These are phyloP conservation scores for Microstegium vimineum DNA, from an alignment of 176 grass and related monocot genomes.

Conservation along the genomic window DNA sequence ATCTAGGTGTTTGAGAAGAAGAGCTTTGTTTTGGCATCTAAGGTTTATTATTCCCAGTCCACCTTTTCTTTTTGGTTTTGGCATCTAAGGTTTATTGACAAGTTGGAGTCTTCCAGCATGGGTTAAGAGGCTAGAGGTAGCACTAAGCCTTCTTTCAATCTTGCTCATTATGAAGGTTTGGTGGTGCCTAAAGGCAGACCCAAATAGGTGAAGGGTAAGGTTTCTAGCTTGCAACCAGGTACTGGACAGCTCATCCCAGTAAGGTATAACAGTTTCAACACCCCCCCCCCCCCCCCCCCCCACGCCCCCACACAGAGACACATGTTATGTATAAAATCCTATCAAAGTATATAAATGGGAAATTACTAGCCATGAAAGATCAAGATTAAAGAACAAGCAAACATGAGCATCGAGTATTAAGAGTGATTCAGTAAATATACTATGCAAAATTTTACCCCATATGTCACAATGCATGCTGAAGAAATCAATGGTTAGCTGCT, in stretches of 20 bases:
- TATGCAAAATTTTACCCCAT: not conserved
- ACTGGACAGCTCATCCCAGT: conserved; percentile 7
- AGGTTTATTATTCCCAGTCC: no score
- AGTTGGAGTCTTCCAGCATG: no score
- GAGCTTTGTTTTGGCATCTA: no score
- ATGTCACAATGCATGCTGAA: not conserved
- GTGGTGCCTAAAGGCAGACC: no score
- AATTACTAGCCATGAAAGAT: conserved; percentile 18
- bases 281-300: not conserved
- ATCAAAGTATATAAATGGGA: not conserved
- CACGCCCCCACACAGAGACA: not conserved
- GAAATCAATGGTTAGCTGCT: conserved; percentile 36
- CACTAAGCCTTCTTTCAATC: no score
- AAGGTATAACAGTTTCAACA: not conserved
- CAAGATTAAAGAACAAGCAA: not conserved
- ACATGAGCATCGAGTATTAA: not conserved
- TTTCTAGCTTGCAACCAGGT: no score
- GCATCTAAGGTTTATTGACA: no score
- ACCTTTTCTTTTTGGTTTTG: no score
- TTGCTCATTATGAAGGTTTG: no score
- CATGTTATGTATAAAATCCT: not conserved
- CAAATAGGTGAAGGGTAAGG: no score
- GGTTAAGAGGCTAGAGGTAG: no score
- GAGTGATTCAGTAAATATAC: not conserved
- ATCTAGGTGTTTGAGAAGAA: no score